phyloP scores from a whole-genome alignment of 805 yeast species.

The Komagataella mondaviorum region DNA sequence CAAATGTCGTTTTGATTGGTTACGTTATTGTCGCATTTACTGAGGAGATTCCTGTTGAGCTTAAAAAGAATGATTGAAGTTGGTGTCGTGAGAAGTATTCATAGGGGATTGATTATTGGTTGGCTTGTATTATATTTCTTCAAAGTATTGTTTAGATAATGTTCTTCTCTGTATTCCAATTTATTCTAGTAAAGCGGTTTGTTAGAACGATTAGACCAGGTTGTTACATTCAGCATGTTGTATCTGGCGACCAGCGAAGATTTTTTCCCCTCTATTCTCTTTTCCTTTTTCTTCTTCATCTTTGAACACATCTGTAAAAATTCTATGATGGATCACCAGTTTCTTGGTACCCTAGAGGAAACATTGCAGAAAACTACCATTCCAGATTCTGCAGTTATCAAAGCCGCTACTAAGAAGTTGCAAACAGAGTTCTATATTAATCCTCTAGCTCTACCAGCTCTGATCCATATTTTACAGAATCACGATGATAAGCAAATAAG shows the following conservation, averaged over 20 bases:
- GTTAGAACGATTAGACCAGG: not conserved
- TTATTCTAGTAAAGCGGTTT: not conserved
- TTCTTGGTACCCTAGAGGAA: slow-evolving; percentile 57
- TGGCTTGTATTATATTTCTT: not conserved
- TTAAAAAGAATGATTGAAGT: slow-evolving; percentile 17
- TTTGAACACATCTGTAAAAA: not conserved
- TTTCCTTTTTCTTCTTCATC: not conserved
- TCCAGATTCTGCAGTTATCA: slow-evolving; percentile 73
- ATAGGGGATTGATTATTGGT: not conserved
- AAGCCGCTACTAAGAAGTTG: slow-evolving; percentile 67
- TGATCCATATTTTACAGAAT: slow-evolving; percentile 68
- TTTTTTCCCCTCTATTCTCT: not conserved
- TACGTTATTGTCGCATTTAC: slow-evolving; percentile 64
- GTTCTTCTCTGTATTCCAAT: not conserved
- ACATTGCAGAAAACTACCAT: slow-evolving; percentile 67
- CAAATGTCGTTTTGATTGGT: slow-evolving; percentile 61
- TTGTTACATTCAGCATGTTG: not conserved
- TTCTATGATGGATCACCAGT: slow-evolving; percentile 51
- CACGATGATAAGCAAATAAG: slow-evolving; percentile 59
- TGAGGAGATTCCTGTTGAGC: slow-evolving; percentile 32
- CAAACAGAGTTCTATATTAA: slow-evolving; percentile 62
- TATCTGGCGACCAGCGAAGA: not conserved
- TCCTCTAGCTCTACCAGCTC: slow-evolving; percentile 63
- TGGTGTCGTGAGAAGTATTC: not conserved
- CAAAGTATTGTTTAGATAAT: not conserved